Base-by-base conservation (phyloP, 257 asterid species). In the Nicotiana benthamiana region DNA sequence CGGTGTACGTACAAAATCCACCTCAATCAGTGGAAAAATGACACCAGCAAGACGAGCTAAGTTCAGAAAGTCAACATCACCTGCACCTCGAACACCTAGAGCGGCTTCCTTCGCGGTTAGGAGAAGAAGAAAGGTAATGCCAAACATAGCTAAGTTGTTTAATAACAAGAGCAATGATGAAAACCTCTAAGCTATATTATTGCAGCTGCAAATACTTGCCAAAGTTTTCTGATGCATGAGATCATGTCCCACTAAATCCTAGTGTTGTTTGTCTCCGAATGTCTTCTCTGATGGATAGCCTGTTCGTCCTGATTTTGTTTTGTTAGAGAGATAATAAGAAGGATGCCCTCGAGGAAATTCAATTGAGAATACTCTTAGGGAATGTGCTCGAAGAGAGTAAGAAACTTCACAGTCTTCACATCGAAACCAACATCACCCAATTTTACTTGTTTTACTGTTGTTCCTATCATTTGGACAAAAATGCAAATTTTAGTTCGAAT, bases 111-210 rank as follows among this genome's bases (percentile, higher is more conserved):
- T 90, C 74, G 75, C 86, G 2, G 89, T 87, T 52, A 80, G 87
- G 88, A 89, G 92, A 89, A 91, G 92, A 83, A 88, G 85, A 83
- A 92, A 87, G 86, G 88, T 87, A 80, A 90, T 92, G 83, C 92
- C 92, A 74, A 88, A 87, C 77, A 79, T 92, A 78, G 79, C 85
- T 76, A 90, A 88, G 84, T 77, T 92, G 81, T 89, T 92, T 77
- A 77, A 85, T 53, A 89, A 89, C 67, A 89, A 84, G 86, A 83
- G 72, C 80, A 74, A 4, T 53, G 86, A 83, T 61, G 27, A 63
- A 61, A 84, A 86, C 56, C 67, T 65, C 59, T 62, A 74, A 83
- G 22, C 40, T 24, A 46, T 74, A 0, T 48, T 74, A 48, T 63
- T 72, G 22, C 70, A 64, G 34, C 77, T 77, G 80, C 80, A 81